These are phyloP conservation scores for Rhodosporidiobolus odoratus DNA, from an alignment of 768 basidiomycete genomes.

Conservation along the genomic window DNA sequence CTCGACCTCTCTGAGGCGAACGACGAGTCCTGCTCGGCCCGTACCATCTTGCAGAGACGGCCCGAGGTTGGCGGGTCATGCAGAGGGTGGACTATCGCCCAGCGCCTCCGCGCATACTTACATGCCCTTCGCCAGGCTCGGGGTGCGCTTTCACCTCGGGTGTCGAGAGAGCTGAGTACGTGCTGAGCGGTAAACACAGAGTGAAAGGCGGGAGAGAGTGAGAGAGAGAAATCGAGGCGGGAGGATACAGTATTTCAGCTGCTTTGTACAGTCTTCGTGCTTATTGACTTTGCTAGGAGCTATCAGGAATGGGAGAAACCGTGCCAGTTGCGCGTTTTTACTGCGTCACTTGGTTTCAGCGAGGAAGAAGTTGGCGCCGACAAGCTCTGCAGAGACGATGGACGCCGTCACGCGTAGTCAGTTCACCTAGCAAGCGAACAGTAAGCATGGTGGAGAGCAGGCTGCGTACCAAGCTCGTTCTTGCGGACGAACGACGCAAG, in stretches of 20 bases:
- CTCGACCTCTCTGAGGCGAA: too few species aligned
- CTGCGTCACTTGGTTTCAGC: constrained; percentile 9
- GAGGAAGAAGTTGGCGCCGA: constrained; percentile 16
- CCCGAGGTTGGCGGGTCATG: too few species aligned
- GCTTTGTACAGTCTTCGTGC: too few species aligned
- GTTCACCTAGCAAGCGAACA: too few species aligned
- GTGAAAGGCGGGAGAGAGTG: background rate
- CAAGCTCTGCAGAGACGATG: constrained; percentile 3
- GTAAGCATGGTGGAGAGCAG: background rate
- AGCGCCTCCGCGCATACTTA: too few species aligned
- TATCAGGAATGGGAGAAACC: background rate
- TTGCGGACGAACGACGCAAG: background rate
- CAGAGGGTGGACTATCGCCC: too few species aligned
- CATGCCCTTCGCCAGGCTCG: too few species aligned
- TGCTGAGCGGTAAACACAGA: background rate
- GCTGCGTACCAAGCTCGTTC: constrained; percentile 8
- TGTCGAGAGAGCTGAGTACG: too few species aligned
- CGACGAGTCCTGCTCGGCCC: too few species aligned
- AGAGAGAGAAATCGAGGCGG: background rate
- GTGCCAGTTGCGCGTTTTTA: background rate
- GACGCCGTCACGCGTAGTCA: background rate
- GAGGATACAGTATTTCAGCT: too few species aligned
- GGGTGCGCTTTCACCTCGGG: too few species aligned
- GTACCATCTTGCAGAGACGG: too few species aligned
- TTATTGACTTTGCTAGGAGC: background rate